A percentile compares a stretch with the other conserved stretches of the same genome.
Conservation (phyloP, 345 rosid species). For the Psidium guajava region DNA sequence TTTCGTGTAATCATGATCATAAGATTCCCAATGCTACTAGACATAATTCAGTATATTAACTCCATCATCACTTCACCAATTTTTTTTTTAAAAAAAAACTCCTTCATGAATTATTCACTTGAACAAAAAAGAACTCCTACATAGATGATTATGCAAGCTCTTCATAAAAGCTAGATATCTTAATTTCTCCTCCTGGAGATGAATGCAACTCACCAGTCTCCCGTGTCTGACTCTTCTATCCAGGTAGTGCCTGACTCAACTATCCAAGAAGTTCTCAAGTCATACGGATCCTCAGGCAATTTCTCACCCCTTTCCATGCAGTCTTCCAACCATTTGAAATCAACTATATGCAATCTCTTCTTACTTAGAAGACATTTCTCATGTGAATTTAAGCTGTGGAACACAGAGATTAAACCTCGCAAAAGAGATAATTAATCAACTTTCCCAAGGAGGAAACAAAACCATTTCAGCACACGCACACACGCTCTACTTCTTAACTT, state of each 20-base stretch:
- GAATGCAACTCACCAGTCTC: background rate
- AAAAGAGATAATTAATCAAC: background rate
- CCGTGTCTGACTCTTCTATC: background rate
- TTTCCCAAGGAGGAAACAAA: background rate
- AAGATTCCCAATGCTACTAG: background rate
- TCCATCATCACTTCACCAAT: background rate
- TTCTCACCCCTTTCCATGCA: constrained; percentile 45
- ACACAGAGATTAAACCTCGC: background rate
- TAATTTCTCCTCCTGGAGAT: background rate
- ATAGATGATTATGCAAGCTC: background rate
- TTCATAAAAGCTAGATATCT: background rate
- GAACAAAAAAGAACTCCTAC: background rate
- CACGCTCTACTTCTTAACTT: background rate
- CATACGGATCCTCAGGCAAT: constrained; percentile 51
- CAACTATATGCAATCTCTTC: constrained; percentile 46
- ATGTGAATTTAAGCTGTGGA: constrained; percentile 29
- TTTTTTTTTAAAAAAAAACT: background rate
- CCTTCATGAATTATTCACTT: background rate
- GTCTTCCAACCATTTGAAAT: constrained; percentile 69
- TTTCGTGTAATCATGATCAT: background rate
- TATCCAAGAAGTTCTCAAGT: constrained; percentile 9
- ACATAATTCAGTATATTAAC: background rate
- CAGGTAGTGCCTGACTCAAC: background rate
- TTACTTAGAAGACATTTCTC: constrained; percentile 36
- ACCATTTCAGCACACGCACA: background rate